Evolutionary conservation across 2,329 filamentous ascomycete genomes (phyloP), one percentile per base, ranked within the genome.

Genomic region (Colletotrichum somersetense): DNA sequence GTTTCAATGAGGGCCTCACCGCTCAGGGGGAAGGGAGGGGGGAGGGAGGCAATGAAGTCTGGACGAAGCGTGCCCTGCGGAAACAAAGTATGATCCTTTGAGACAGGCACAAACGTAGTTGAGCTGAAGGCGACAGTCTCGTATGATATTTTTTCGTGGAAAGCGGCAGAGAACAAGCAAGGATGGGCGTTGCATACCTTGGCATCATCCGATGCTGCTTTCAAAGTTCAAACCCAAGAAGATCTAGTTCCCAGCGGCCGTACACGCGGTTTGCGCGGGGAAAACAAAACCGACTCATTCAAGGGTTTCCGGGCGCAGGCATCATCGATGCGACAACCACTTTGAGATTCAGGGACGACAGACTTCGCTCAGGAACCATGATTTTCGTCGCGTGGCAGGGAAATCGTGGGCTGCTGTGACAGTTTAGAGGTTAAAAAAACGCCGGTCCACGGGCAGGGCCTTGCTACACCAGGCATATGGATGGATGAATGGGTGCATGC

Each of bases 351-450:
- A 30, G 65, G 53, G 58, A 58, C 35, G 18, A 46, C 38, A 38
- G 14, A 52, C 26, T 26, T 63, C 42, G 26, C 16, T 26, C 38
- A 35, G 46, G 66, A 64, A 72, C 58, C 46, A 26, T 64, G 52
- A 42, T 52, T 64, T 69, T 59, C 69, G 50, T 33, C 44, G 46
- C 44, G 18, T 59, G 7, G 38, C 59, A 72, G 56, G 66, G 62
- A 33, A 44, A 42, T 42, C 67, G 66, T 38, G 11, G 66, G 44
- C 38, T 23, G 16, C 12, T n/a, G 16, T 42, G 57, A 66, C 18
- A 63, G n/a, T 58, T 50, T 35, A 30, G 18, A 53, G 6, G 35
- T n/a, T 42, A 59, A 12, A 35, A 18, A 26, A 26, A 26, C 26
- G 52, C 33, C 66, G 16, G 8, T 20, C 48, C 20, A 59, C 66